Evolutionary conservation across 2,329 filamentous ascomycete genomes (phyloP).

Genomic region (Pezicula radicicola): DNA sequence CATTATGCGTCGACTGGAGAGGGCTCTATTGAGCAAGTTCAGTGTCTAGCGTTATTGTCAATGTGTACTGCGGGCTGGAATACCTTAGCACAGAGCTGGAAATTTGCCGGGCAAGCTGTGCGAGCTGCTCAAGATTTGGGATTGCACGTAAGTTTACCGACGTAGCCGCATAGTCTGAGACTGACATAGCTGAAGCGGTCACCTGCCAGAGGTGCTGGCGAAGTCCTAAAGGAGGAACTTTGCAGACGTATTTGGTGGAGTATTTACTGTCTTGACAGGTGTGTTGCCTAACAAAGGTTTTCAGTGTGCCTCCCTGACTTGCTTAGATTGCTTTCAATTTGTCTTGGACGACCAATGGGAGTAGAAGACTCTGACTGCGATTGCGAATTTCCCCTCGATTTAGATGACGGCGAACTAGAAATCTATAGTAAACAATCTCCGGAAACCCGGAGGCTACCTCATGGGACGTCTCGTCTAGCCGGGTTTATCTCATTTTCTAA

Average conservation of each 20-base stretch:
- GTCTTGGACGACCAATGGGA: slow-evolving; percentile 25
- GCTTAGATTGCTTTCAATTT: slow-evolving; percentile 19
- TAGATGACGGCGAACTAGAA: slow-evolving; percentile 25
- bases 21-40: slow-evolving; percentile 23
- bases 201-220: not conserved
- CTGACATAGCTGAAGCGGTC: slow-evolving; percentile 13
- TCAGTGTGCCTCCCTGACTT: not conserved
- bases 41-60: slow-evolving; percentile 26
- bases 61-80: slow-evolving; percentile 31
- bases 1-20: slow-evolving; percentile 24
- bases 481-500: slow-evolving; percentile 26
- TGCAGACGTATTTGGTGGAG: slow-evolving; percentile 29
- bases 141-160: slow-evolving; percentile 16
- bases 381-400: slow-evolving; percentile 24
- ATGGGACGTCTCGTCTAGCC: slow-evolving; percentile 4
- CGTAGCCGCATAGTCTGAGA: not conserved
- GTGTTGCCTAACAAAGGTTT: not conserved
- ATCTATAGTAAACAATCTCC: slow-evolving; percentile 1
- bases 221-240: slow-evolving; percentile 6
- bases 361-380: slow-evolving; percentile 26
- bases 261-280: slow-evolving; percentile 22
- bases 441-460: not conserved
- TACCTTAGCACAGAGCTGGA: slow-evolving; percentile 27
- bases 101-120: slow-evolving; percentile 25
- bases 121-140: slow-evolving; percentile 26